A percentile compares a stretch with the other conserved stretches of the same genome.
These are phyloP conservation scores for Juglanconis sp. DNA, from an alignment of 2,329 filamentous ascomycete species.

Conservation along the genomic window DNA sequence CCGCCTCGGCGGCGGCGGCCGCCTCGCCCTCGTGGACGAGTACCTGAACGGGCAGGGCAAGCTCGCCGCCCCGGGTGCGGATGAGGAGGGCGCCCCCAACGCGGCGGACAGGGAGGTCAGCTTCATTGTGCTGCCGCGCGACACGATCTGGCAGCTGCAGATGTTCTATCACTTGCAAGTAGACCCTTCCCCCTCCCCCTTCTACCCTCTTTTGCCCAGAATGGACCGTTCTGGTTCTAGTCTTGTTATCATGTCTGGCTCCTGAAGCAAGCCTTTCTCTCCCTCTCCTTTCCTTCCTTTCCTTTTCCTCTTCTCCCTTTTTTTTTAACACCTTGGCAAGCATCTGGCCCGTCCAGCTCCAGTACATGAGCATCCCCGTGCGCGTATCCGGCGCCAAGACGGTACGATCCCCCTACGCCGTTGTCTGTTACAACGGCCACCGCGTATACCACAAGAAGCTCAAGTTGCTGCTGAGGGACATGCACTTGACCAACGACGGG, in stretches of 20 bases:
- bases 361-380: slow-evolving; percentile 5
- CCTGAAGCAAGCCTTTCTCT: neutral
- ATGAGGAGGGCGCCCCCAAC: neutral
- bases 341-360: slow-evolving; percentile 10
- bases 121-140: slow-evolving; percentile 5
- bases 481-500: neutral
- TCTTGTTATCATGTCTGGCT: too few relatives aligned
- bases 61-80: neutral
- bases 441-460: slow-evolving; percentile 14
- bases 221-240: too few relatives aligned
- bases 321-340: neutral
- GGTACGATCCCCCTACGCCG: slow-evolving; percentile 3
- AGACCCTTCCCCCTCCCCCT: neutral
- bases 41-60: slow-evolving; percentile 7
- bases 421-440: slow-evolving; percentile 11
- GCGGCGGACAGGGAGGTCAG: slow-evolving; percentile 7
- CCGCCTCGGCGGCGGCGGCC: neutral
- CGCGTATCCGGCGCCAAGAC: slow-evolving; percentile 5
- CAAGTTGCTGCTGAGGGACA: slow-evolving; percentile 5
- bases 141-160: slow-evolving; percentile 8
- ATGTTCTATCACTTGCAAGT: slow-evolving; percentile 4
- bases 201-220: too few relatives aligned
- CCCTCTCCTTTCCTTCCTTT: neutral
- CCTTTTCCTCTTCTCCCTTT: neutral
- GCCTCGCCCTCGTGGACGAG: slow-evolving; percentile 3